Percentiles rank a stretch among this genome's conserved stretches.
Conservation (phyloP, 768 basidiomycete species). For the Naganishia kalamii region DNA sequence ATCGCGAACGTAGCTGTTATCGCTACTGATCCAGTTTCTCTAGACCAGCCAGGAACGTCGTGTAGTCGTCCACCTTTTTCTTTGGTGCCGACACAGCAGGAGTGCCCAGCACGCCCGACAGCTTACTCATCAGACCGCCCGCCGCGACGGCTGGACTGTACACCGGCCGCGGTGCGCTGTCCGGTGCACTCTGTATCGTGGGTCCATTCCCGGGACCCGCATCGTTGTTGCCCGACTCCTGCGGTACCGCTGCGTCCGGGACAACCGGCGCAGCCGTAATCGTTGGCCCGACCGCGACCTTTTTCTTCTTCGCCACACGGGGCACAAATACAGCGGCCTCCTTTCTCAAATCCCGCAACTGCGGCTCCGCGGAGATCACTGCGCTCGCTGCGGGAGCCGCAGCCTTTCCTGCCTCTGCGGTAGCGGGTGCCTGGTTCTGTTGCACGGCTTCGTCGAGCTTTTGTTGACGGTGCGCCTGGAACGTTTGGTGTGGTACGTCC, state of each 20-base stretch:
- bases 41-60: slow-evolving; percentile 41
- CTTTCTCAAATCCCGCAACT: slow-evolving; percentile 87
- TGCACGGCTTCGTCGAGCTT: slow-evolving; percentile 38
- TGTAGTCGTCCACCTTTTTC: slow-evolving; percentile 34
- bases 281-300: slow-evolving; percentile 47
- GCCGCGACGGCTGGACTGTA: slow-evolving; percentile 23
- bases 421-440: slow-evolving; percentile 13
- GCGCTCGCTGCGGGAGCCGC: slow-evolving; percentile 52
- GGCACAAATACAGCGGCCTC: slow-evolving; percentile 92
- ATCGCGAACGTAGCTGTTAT: too few relatives aligned
- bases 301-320: slow-evolving; percentile 64
- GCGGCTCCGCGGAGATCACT: slow-evolving; percentile 73
- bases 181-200: slow-evolving; percentile 13
- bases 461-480: slow-evolving; percentile 62
- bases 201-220: too few relatives aligned
- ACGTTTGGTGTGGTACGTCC: slow-evolving; percentile 68
- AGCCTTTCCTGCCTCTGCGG: slow-evolving; percentile 27
- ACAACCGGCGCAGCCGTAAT: slow-evolving; percentile 40
- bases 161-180: not conserved
- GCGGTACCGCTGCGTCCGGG: not conserved
- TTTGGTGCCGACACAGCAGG: not conserved
- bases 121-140: slow-evolving; percentile 38
- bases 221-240: slow-evolving; percentile 20
- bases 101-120: slow-evolving; percentile 37
- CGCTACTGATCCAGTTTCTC: slow-evolving; percentile 26